These are phyloP conservation scores for Paralagenidium karlingii DNA, from an alignment of 352 stramenopile species.

Conservation along the genomic window DNA sequence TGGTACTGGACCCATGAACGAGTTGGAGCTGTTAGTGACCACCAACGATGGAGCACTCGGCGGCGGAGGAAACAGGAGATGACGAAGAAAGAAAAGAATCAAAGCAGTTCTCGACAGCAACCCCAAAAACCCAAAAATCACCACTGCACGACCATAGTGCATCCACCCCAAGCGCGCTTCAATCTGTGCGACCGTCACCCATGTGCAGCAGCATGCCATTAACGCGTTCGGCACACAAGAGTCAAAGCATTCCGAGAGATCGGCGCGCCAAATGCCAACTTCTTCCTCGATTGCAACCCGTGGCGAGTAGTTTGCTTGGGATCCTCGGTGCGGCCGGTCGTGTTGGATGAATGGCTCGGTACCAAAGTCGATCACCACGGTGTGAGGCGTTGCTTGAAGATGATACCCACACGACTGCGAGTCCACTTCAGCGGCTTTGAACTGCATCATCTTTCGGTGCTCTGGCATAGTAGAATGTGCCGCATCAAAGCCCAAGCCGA, in stretches of 20 bases:
- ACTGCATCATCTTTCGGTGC: no score
- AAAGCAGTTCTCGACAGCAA: no score
- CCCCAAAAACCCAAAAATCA: slow-evolving; percentile 28
- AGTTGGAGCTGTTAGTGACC: slow-evolving; percentile 15
- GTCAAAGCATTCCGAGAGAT: slow-evolving; percentile 25
- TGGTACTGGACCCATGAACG: no score
- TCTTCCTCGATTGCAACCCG: no score
- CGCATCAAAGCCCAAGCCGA: no score
- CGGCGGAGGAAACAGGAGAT: slow-evolving; percentile 3
- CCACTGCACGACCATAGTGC: slow-evolving; percentile 23
- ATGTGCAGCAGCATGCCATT: slow-evolving; percentile 54
- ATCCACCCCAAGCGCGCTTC: slow-evolving; percentile 35
- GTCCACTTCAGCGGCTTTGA: no score
- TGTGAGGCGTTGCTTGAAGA: no score
- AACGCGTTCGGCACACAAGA: slow-evolving; percentile 29
- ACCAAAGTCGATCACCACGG: no score
- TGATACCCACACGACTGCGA: no score
- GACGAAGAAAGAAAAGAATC: slow-evolving; percentile 29
- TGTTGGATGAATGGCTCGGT: no score
- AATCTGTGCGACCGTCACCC: slow-evolving; percentile 42
- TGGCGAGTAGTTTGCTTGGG: slow-evolving; percentile 6
- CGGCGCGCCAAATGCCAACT: slow-evolving; percentile 18
- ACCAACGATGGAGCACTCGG: background rate
- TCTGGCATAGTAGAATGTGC: no score
- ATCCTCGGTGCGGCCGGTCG: background rate